These are phyloP conservation scores for Tagetes erecta DNA, from an alignment of 129 eudicot genomes.

Conservation along the genomic window DNA sequence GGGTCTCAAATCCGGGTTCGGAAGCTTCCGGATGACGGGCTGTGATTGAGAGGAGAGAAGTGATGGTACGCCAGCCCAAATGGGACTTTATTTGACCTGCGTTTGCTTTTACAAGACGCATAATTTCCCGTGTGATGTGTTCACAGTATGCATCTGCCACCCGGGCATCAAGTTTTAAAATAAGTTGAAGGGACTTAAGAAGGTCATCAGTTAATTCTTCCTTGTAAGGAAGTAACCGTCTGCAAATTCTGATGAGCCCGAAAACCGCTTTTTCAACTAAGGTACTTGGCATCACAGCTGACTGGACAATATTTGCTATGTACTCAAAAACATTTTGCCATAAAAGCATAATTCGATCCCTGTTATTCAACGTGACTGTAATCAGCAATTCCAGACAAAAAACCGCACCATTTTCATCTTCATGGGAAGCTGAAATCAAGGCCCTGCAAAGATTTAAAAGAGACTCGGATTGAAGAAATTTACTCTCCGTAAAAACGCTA, in stretches of 20 bases:
- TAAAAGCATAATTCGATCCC: slow-evolving; percentile 76
- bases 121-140: slow-evolving; percentile 75
- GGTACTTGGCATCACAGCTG: slow-evolving; percentile 68
- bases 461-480: slow-evolving; percentile 85
- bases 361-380: slow-evolving; percentile 70
- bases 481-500: slow-evolving; percentile 69
- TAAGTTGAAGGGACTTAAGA: slow-evolving; percentile 66
- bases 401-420: slow-evolving; percentile 62
- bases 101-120: slow-evolving; percentile 73
- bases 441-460: slow-evolving; percentile 62
- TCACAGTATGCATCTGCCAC: slow-evolving; percentile 87
- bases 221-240: slow-evolving; percentile 78
- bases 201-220: slow-evolving; percentile 82
- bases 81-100: slow-evolving; percentile 75
- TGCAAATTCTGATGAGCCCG: slow-evolving; percentile 82
- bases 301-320: slow-evolving; percentile 70
- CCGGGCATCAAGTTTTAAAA: slow-evolving; percentile 80
- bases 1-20: slow-evolving; percentile 69
- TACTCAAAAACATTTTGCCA: slow-evolving; percentile 84
- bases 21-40: slow-evolving; percentile 88
- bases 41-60: slow-evolving; percentile 65
- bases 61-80: slow-evolving; percentile 83
- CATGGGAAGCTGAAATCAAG: slow-evolving; percentile 52
- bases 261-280: slow-evolving; percentile 85
- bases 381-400: slow-evolving; percentile 79